phyloP scores from a whole-genome alignment of 306 rosid genomes.

The Casuarina equisetifolia region DNA sequence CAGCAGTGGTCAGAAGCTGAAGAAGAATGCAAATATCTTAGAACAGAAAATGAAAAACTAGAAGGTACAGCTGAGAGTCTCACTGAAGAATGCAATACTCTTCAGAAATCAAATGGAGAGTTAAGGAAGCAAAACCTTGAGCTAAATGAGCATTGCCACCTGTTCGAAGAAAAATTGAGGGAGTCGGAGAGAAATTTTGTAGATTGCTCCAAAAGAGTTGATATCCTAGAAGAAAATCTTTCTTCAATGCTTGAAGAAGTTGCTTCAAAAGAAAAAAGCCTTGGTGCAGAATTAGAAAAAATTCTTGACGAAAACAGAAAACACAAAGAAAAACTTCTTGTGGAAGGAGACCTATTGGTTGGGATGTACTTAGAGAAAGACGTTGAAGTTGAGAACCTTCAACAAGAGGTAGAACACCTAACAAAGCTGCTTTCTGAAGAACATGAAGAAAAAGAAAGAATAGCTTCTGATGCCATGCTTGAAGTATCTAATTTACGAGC shows the following conservation, averaged over 20 bases:
- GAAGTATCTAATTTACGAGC: conserved; percentile 42
- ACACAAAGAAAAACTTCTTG: conserved; percentile 36
- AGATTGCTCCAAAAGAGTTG: conserved; percentile 43
- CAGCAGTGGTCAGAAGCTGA: conserved; percentile 39
- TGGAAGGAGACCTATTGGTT: conserved; percentile 42
- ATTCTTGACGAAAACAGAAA: conserved; percentile 40
- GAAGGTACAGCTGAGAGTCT: conserved; percentile 37
- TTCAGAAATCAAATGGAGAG: conserved; percentile 41
- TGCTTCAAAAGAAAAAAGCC: conserved; percentile 37
- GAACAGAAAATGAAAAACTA: conserved; percentile 31
- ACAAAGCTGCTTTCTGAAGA: conserved; percentile 40
- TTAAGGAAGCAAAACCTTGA: conserved; percentile 42
- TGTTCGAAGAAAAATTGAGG: conserved; percentile 41
- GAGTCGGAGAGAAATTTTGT: conserved; percentile 42
- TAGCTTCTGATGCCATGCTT: conserved; percentile 42
- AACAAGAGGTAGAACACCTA: conserved; percentile 48
- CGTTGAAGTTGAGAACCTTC: conserved; percentile 47
- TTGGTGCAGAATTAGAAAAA: conserved; percentile 37
- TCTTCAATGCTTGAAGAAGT: conserved; percentile 40
- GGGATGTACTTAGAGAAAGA: conserved; percentile 51
- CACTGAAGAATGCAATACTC: conserved; percentile 35
- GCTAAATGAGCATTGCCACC: conserved; percentile 42
- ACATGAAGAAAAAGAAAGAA: conserved; percentile 47
- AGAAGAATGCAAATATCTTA: conserved; percentile 40
- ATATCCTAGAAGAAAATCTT: conserved; percentile 43